These are phyloP conservation scores for Wilhelminamyces savonicus DNA, from an alignment of 805 yeast species.

Conservation along the genomic window DNA sequence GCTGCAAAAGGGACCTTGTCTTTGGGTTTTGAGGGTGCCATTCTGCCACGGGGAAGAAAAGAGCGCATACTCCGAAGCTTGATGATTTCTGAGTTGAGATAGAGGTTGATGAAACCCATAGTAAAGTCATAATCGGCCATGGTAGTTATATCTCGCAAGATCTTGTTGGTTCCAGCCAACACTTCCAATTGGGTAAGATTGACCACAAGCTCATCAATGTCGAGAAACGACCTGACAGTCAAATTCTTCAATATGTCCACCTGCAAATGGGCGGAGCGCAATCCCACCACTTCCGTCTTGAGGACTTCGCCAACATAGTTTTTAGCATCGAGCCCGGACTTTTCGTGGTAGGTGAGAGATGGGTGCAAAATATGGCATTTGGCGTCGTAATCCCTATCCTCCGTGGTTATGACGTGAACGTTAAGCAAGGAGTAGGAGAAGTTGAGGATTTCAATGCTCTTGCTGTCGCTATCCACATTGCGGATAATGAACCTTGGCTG, in stretches of 20 bases:
- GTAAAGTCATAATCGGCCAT: slow-evolving; percentile 17
- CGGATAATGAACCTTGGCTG: slow-evolving; percentile 16
- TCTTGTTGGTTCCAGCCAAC: slow-evolving; percentile 23
- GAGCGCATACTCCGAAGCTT: slow-evolving; percentile 2
- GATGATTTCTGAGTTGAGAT: slow-evolving; percentile 17
- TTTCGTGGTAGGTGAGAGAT: slow-evolving; percentile 22
- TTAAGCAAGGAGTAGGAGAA: slow-evolving; percentile 29
- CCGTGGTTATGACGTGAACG: slow-evolving; percentile 26
- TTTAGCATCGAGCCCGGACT: slow-evolving; percentile 3
- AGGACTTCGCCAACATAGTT: slow-evolving; percentile 1
- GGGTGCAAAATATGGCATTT: slow-evolving; percentile 31
- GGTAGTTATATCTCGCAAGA: slow-evolving; percentile 20
- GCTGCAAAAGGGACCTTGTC: slow-evolving; percentile 1
- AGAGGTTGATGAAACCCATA: slow-evolving; percentile 22
- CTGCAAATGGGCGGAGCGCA: slow-evolving; percentile 12
- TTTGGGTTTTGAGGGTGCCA: no score
- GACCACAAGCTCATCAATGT: slow-evolving; percentile 14
- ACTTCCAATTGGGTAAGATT: slow-evolving; percentile 25
- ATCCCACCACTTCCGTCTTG: slow-evolving; percentile 17
- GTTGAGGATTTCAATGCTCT: slow-evolving; percentile 19
- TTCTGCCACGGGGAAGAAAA: no score
- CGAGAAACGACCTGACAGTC: slow-evolving; percentile 13
- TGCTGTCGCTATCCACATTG: slow-evolving; percentile 11
- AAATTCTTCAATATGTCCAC: slow-evolving; percentile 23
- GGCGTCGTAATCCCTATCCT: slow-evolving; percentile 24